Evolutionary conservation across 78 protist species (phyloP).

Genomic region (slime mould (Dictyostelium discoideum)): DNA sequence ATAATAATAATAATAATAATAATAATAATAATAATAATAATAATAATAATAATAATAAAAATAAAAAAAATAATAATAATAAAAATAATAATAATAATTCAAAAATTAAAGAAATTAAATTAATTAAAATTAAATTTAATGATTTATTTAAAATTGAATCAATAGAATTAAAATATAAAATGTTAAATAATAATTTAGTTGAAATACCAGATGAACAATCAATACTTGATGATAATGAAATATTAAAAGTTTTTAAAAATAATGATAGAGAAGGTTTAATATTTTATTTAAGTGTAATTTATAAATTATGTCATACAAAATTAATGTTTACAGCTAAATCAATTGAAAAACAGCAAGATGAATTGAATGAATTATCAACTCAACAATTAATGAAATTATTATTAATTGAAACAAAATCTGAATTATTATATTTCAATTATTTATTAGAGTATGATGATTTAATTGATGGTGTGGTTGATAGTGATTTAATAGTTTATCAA

Average conservation of each 20-base stretch:
- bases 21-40: not conserved
- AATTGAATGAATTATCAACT: not conserved
- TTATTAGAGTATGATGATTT: not conserved
- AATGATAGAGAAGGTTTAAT: not conserved
- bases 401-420: not conserved
- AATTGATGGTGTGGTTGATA: not conserved
- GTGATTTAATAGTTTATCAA: not conserved
- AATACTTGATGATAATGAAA: not conserved
- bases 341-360: not conserved
- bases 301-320: not conserved
- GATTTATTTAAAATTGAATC: not conserved
- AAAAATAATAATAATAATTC: not conserved
- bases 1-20: not conserved
- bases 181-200: not conserved
- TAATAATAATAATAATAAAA: not conserved
- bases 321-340: not conserved
- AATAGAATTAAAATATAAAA: not conserved
- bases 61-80: not conserved
- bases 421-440: not conserved
- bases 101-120: not conserved
- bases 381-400: not conserved
- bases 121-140: not conserved
- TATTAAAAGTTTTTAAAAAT: not conserved
- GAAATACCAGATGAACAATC: not conserved
- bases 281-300: not conserved